phyloP scores from a whole-genome alignment of 192 early-diverging fungal genomes.

The Entomortierella lignicola region DNA sequence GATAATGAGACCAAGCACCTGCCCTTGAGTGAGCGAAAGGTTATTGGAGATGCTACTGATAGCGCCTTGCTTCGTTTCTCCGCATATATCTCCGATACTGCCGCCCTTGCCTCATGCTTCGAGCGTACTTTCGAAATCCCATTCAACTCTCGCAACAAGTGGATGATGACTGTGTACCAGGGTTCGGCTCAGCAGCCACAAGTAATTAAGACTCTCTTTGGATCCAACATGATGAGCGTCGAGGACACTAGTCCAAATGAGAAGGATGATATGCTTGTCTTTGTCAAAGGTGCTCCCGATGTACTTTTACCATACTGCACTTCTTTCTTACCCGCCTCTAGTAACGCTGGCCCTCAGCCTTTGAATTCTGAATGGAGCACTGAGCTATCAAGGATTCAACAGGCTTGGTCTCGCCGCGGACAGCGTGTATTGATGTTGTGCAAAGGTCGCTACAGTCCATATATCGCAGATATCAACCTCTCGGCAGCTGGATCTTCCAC shows the following conservation, averaged over 20 bases:
- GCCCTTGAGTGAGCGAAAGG: conserved; percentile 64
- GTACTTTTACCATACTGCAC: conserved; percentile 69
- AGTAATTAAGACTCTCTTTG: conserved; percentile 41
- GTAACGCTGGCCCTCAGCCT: conserved; percentile 53
- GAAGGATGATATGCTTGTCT: conserved; percentile 59
- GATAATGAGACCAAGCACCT: conserved; percentile 58
- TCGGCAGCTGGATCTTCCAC: conserved; percentile 22
- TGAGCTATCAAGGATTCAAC: conserved; percentile 63
- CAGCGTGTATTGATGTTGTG: conserved; percentile 67
- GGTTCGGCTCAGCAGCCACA: conserved; percentile 36
- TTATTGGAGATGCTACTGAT: conserved; percentile 90
- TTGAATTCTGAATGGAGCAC: conserved; percentile 33
- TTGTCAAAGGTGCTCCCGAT: conserved; percentile 87
- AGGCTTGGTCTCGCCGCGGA: conserved; percentile 63
- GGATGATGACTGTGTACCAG: conserved; percentile 65
- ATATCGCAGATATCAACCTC: conserved; percentile 16
- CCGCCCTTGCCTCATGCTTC: conserved; percentile 43
- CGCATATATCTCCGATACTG: conserved; percentile 47
- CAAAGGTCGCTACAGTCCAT: conserved; percentile 45
- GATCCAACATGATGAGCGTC: conserved; percentile 33
- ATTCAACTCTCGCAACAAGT: conserved; percentile 82
- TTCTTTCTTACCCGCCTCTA: conserved; percentile 48
- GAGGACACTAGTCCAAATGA: conserved; percentile 23
- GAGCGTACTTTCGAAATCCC: conserved; percentile 66
- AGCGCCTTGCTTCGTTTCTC: conserved; percentile 81